Evolutionary conservation across 805 yeast species (phyloP), one percentile per base, ranked within the genome.

Genomic region (Candida arabinofermentans): DNA sequence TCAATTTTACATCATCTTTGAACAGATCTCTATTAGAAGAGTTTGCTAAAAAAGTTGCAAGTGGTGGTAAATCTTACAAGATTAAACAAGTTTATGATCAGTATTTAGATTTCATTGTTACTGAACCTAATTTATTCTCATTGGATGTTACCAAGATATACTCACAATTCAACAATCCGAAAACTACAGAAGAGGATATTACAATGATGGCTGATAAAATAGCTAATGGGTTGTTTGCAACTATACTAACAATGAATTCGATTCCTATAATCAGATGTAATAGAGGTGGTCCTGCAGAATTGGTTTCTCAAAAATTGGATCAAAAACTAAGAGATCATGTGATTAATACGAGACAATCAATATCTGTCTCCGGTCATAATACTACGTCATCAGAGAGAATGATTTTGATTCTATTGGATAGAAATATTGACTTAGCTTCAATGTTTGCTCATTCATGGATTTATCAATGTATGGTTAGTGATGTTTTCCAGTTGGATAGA

Each of bases 391-490:
- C 46, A 7, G 83, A 81, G 43, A 71, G 96, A 46, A 77, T 84
- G 3, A 96, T 91, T 10, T 69, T 93, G 53, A 73, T 95, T 24
- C 63, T 93, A 31, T 65, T 93, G 34, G 99, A 93, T 65, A 75
- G 99, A 62, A 86, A 84, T 58, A 72, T 93, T 44, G 98, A 93
- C 64, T 71, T 93, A 47, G 83, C 93, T 2, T 83, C 96, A 13
- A 91, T 93, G 97, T 82, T 93, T 63, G 78, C 91, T 1, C 99
- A 93, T 65, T 87, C 97, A 10, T 91, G 98, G 97, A 90, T 95
- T 37, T 93, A 93, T 62, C 96, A 91, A 67, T 89, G 96, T 56
- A 81, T 93, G 78, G 93, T 93, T 16, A 86, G 90, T 56, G 99
- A 93, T 60, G 93, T 89, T 5, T 87, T 93, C 61, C 75, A 78